Evolutionary conservation across 768 basidiomycete genomes (phyloP), one percentile per base, ranked within the genome.

Genomic region (Serendipita sp.): DNA sequence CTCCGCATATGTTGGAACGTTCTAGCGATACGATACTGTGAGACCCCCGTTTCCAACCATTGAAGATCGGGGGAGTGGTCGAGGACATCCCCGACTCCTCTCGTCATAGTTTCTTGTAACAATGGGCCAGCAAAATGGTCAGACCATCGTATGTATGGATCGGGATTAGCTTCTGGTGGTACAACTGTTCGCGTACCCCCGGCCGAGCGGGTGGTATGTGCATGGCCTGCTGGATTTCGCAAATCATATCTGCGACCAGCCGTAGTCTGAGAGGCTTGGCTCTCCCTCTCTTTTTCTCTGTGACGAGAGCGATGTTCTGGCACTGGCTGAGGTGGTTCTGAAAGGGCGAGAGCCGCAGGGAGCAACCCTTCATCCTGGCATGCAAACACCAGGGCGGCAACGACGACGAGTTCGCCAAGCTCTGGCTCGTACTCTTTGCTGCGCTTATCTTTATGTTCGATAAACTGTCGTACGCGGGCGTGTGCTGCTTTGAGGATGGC

Each of bases 341-440:
- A 18, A 8, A n/a, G 28, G 10, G 16, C 34, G 30, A 35, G 36
- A 30, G 16, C 56, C 18, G n/a, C 35, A 30, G 56, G 56, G 30
- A 60, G 56, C n/a, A 60, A 18, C 10, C 56, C 56, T 34, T 60
- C 56, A 30, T 60, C 56, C 56, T 60, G 56, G 30, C 56, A 60
- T 4, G 56, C 56, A 32, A 60, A 60, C 28, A 60, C 56, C 4
- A 60, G 34, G 10, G 56, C 56, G 28, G 56, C 56, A n/a, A 32
- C 56, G 30, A 60, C 36, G 28, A 60, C 18, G 56, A 60, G 36
- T n/a, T 60, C 56, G 2, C 56, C 56, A 2, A 60, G 56, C 10
- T 60, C 56, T 4, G 56, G 56, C 32, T 60, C 56, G 35, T 34
- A 60, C 28, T 60, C 56, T 38, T 60, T 60, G 56, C 30, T 34